phyloP scores from a whole-genome alignment of 805 yeast genomes.

The Starmera pachycereana region DNA sequence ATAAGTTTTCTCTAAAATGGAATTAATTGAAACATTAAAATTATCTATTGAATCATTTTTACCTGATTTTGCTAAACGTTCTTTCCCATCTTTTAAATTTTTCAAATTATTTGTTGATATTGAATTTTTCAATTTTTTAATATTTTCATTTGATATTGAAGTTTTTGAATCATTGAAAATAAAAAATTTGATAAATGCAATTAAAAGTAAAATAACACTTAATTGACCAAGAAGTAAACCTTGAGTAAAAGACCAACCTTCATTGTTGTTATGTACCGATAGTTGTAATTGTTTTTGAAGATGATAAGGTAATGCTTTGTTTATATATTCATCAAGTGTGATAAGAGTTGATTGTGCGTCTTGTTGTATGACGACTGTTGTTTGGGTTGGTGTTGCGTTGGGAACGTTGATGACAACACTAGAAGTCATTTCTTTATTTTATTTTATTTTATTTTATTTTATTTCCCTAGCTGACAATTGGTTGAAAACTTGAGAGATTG shows the following conservation, averaged over 20 bases:
- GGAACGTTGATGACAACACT: too few relatives aligned
- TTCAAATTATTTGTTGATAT: slow-evolving; percentile 16
- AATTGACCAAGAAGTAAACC: slow-evolving; percentile 68
- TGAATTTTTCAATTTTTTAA: slow-evolving; percentile 18
- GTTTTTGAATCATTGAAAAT: slow-evolving; percentile 54
- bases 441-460: too few relatives aligned
- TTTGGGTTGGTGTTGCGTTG: not conserved
- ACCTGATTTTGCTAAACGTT: slow-evolving; percentile 3
- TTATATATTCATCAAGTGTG: slow-evolving; percentile 27
- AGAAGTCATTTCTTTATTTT: too few relatives aligned
- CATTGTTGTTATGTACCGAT: slow-evolving; percentile 9
- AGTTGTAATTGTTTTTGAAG: slow-evolving; percentile 22
- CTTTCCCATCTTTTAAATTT: slow-evolving; percentile 14
- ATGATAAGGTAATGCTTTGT: slow-evolving; percentile 24
- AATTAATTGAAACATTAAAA: slow-evolving; percentile 19
- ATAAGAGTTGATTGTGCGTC: slow-evolving; percentile 18
- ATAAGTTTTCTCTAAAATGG: slow-evolving; percentile 81
- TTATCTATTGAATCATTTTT: slow-evolving; percentile 12
- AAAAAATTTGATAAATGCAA: slow-evolving; percentile 62
- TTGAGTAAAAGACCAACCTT: slow-evolving; percentile 62
- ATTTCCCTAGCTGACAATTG: too few relatives aligned
- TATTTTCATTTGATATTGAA: slow-evolving; percentile 15
- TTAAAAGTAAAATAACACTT: slow-evolving; percentile 53
- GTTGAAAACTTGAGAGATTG: too few relatives aligned
- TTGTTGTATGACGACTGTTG: slow-evolving; percentile 14